These are phyloP conservation scores for Aspergillus cejpii DNA, from an alignment of 2,329 filamentous ascomycete genomes.

Conservation along the genomic window DNA sequence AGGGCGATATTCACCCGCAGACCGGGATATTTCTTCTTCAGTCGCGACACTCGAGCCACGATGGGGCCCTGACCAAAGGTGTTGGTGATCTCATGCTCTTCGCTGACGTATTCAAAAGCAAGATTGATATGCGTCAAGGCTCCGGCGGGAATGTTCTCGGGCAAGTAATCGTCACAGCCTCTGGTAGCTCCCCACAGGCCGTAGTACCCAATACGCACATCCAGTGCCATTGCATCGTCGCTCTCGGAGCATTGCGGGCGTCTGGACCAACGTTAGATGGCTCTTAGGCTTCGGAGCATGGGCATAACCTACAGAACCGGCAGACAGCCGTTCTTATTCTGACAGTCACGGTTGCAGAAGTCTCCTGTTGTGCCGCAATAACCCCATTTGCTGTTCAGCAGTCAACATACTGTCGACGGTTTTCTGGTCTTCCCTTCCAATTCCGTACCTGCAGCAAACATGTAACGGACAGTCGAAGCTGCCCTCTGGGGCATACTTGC, in stretches of 20 bases:
- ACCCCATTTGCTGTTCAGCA: background rate
- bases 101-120: background rate
- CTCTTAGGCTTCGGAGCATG: background rate
- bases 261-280: background rate
- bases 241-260: background rate
- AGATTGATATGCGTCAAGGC: slow-evolving; percentile 2
- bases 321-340: background rate
- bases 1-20: background rate
- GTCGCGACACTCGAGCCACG: background rate
- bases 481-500: background rate
- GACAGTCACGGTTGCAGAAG: background rate
- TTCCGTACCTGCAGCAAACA: background rate
- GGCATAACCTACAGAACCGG: background rate
- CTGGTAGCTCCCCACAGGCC: background rate
- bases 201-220: background rate
- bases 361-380: background rate
- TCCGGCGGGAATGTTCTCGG: background rate
- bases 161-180: background rate
- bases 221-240: background rate
- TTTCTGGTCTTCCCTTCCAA: background rate
- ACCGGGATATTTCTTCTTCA: background rate
- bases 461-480: background rate
- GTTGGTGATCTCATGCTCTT: background rate
- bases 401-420: background rate
- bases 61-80: background rate